Evolutionary conservation across 116 monocot species (phyloP).

Genomic region (Zostera marina): DNA sequence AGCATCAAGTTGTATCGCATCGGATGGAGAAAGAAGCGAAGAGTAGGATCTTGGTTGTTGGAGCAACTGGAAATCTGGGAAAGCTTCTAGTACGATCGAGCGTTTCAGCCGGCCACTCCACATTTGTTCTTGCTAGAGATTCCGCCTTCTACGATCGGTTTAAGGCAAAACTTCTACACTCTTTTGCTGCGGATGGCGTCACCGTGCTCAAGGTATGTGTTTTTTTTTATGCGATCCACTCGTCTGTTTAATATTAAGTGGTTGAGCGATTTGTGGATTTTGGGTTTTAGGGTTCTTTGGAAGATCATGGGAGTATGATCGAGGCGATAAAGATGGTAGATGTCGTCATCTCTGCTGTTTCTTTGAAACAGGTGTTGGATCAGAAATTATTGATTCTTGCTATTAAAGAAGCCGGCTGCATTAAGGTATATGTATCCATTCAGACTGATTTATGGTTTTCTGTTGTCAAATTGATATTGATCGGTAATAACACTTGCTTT

Average conservation of each 20-base stretch:
- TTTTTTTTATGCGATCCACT: background rate
- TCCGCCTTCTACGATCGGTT: conserved; percentile 15
- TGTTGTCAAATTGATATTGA: background rate
- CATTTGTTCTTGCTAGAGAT: conserved; percentile 37
- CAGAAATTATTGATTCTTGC: conserved; percentile 53
- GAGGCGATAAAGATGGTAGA: conserved; percentile 46
- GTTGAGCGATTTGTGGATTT: background rate
- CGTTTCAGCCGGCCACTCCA: conserved; percentile 28
- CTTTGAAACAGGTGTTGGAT: conserved; percentile 26
- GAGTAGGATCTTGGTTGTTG: conserved; percentile 12
- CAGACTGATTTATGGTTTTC: background rate
- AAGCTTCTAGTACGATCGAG: conserved; percentile 5
- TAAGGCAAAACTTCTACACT: conserved; percentile 27
- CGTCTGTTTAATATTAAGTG: background rate
- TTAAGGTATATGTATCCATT: conserved; percentile 23
- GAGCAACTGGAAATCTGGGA: conserved; percentile 9
- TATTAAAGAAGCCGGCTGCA: conserved; percentile 49
- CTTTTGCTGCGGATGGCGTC: conserved; percentile 31
- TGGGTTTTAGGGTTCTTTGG: conserved; percentile 38
- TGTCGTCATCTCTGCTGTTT: conserved; percentile 52
- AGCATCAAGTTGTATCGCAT: no score
- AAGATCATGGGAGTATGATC: conserved; percentile 30
- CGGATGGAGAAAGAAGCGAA: no score
- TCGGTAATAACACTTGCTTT: no score
- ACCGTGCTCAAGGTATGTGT: conserved; percentile 34